A percentile compares a stretch with the other conserved stretches of the same genome.
These are phyloP conservation scores for Radiomyces spectabilis DNA, from an alignment of 192 early-diverging fungal genomes.

Conservation along the genomic window DNA sequence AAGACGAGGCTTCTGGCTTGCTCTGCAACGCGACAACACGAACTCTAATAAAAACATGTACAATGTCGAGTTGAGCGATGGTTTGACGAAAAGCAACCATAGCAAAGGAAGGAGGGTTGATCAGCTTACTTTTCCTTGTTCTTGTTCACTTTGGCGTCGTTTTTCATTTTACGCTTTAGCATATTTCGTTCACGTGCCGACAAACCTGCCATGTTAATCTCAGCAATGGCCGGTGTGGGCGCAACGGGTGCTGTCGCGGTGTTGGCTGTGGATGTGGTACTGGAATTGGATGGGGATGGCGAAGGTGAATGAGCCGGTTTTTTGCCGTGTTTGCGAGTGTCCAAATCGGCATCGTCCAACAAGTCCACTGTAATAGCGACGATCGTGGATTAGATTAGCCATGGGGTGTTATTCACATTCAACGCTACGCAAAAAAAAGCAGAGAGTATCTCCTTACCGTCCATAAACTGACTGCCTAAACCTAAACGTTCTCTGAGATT, in stretches of 20 bases:
- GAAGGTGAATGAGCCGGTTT: neutral
- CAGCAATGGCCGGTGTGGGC: constrained; percentile 18
- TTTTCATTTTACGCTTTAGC: constrained; percentile 82
- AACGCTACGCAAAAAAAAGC: neutral
- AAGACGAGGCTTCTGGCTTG: constrained; percentile 13
- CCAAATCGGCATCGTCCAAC: constrained; percentile 69
- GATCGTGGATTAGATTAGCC: too few relatives aligned
- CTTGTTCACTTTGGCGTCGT: constrained; percentile 63
- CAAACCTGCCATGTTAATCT: constrained; percentile 67
- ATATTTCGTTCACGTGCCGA: constrained; percentile 84
- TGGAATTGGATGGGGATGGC: constrained; percentile 10
- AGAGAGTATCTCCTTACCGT: constrained; percentile 40
- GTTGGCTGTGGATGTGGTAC: neutral
- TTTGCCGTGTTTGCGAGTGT: constrained; percentile 7
- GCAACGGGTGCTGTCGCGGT: constrained; percentile 18
- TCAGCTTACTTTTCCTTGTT: constrained; percentile 63
- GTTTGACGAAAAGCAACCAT: neutral
- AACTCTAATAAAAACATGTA: constrained; percentile 23
- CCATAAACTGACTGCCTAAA: constrained; percentile 82
- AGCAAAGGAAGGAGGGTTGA: neutral
- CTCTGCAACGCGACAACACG: constrained; percentile 29
- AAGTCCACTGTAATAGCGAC: constrained; percentile 57
- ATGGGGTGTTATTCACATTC: too few relatives aligned
- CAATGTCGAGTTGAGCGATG: neutral
- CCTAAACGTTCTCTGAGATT: constrained; percentile 81